Base-by-base conservation (phyloP, 768 basidiomycete genomes). In the Lactarius hengduanensis region DNA sequence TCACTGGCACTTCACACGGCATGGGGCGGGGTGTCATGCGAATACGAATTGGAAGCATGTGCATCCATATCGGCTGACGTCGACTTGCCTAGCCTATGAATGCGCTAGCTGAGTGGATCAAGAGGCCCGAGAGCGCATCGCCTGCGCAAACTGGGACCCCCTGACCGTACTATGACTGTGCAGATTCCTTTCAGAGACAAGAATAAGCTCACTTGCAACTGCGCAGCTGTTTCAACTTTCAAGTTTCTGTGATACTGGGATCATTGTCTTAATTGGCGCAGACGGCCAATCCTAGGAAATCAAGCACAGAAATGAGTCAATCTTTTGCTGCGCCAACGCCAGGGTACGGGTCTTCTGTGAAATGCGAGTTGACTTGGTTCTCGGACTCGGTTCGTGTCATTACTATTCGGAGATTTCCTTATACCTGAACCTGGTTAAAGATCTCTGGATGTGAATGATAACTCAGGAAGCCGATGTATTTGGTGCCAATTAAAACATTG, bases 171-270 rank as follows among this genome's bases (percentile, higher is more conserved):
- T 18, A 20, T 57, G 56, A 57, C 56, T 16, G 32, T 41, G 63
- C 11, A 32, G 41, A 53, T 57, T 38, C 60, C 60, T 45, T 53
- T 55, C 54, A 15, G 53, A 61, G 59, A 57, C 38, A 32, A 36
- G 9, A 15, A 55, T 59, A 53, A 59, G 26, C 53, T 50, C 41
- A 56, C 43, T 26, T 67, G 62, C 66, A 56, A 26, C 43, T 67
- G 66, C 66, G 66, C 66, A 67, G 62, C 62, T 38, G 43, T 50
- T 47, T 41, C 1, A 40, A 45, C 41, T 55, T 63, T 67, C 47
- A 50, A 47, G 10, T 11, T 15, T 50, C 61, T 56, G 66, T 63
- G 62, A 56, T 66, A 28, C 47, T 16, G 57, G 40, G n/a, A 41
- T 54, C 41, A 32, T 55, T 45, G 40, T 59, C 32, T 30, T 41